These are phyloP conservation scores for Delonix regia DNA, from an alignment of 306 rosid species.

Conservation along the genomic window DNA sequence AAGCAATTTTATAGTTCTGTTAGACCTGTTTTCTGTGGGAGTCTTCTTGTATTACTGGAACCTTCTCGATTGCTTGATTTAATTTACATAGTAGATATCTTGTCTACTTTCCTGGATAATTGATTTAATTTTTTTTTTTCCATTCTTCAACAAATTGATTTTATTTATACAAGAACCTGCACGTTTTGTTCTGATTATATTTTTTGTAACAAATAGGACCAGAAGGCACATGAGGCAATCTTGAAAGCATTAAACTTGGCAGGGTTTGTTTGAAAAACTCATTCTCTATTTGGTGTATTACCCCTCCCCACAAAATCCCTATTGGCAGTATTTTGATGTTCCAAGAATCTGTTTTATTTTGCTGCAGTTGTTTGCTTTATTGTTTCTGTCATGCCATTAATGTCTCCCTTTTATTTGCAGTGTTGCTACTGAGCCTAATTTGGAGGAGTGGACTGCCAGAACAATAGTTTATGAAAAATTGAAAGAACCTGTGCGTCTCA, in stretches of 20 bases:
- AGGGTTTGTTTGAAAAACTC: constrained; percentile 58
- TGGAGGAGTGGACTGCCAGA: constrained; percentile 67
- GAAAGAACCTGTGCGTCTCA: constrained; percentile 54
- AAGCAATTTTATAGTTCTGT: constrained; percentile 36
- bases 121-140: background rate
- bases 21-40: constrained; percentile 12
- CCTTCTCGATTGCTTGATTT: background rate
- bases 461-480: constrained; percentile 59
- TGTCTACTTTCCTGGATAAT: background rate
- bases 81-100: background rate
- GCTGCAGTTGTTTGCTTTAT: background rate
- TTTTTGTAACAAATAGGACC: constrained; percentile 57
- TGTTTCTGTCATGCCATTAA: constrained; percentile 17
- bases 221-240: constrained; percentile 84
- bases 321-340: background rate
- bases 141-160: background rate
- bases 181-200: constrained; percentile 19
- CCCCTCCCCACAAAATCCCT: background rate
- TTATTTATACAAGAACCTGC: constrained; percentile 28
- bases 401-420: constrained; percentile 47
- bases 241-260: constrained; percentile 63
- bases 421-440: constrained; percentile 59
- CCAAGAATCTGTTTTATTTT: background rate
- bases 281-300: constrained; percentile 30
- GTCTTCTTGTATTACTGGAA: constrained; percentile 16